Evolutionary conservation across 83 land plant genomes (phyloP), one percentile per base, ranked within the genome.

Genomic region (Isoetes engelmannii): DNA sequence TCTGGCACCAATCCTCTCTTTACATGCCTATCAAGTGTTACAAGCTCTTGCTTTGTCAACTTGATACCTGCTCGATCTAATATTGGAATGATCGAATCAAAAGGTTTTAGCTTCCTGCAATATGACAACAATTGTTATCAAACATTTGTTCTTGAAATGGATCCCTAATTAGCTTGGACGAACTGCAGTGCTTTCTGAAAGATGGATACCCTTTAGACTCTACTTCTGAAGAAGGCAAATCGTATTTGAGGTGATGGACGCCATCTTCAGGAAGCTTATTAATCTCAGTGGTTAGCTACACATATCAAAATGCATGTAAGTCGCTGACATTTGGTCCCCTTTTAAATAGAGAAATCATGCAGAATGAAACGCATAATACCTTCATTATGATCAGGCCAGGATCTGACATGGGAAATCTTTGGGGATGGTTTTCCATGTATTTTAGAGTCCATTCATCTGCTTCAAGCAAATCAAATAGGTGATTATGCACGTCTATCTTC

Each of bases 391-490:
- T 74, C 15, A 18, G 44, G 28, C 63, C 51, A 44, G 50, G 74
- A 56, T 78, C 77, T 7, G 78, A 67, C 13, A 72, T 0, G 17
- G 77, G 77, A n/a, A 73, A 78, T 51, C 48, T 47, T n/a, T 73
- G 43, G n/a, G 63, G 64, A 37, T 73, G 47, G 5, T 60, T 60
- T 15, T 78, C 81, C 81, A 78, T 78, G 67, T 68, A 74, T 13
- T 78, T 78, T 8, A 78, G 61, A 0, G 81, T 78, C 81, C 81
- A 78, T 19, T 78, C 81, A n/a, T 78, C 81, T 18, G 81, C 81
- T 57, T 74, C 65, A 4, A 78, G 37, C 1, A 78, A 69, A 28
- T 73, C 81, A 61, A 78, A 78, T 5, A 78, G 19, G 1, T 73
- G 81, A 6, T 69, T 57, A 51, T 73, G 77, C 2, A 78, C 15